Percentiles rank a stretch among this genome's conserved stretches.
Conservation (phyloP, 2,329 filamentous ascomycete species). For the Xylariales sp. region DNA sequence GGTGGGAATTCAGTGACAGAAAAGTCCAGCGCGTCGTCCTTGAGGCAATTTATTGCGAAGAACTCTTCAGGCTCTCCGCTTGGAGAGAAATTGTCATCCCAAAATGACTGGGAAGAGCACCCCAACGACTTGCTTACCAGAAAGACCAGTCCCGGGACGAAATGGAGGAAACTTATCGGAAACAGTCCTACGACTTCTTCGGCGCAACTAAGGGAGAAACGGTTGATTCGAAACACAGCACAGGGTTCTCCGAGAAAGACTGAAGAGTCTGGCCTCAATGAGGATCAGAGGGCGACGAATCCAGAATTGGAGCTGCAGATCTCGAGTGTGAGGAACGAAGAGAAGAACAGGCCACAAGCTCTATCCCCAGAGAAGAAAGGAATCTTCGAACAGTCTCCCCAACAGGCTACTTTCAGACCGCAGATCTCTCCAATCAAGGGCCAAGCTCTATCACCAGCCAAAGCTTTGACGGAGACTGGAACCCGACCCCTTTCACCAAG, state of each 20-base stretch:
- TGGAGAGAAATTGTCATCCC: not conserved
- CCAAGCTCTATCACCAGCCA: too few species aligned
- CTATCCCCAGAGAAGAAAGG: too few species aligned
- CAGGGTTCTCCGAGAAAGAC: conserved; percentile 10
- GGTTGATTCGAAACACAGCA: conserved; percentile 15
- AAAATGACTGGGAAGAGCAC: not conserved
- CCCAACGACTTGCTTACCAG: not conserved
- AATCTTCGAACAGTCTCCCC: too few species aligned
- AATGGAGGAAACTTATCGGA: conserved; percentile 20
- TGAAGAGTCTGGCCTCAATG: conserved; percentile 10
- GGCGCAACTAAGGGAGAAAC: conserved; percentile 19
- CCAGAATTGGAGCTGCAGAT: too few species aligned
- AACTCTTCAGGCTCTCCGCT: conserved; percentile 2
- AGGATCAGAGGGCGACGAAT: conserved; percentile 1
- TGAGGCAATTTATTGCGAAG: conserved; percentile 1
- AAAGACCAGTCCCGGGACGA: conserved; percentile 9
- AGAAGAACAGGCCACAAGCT: too few species aligned
- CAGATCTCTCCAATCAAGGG: too few species aligned
- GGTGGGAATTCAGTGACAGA: not conserved
- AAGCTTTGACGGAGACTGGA: not conserved
- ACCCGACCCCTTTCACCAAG: not conserved
- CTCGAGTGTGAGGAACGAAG: too few species aligned
- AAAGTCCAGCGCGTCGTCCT: conserved; percentile 8
- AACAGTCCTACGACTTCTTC: conserved; percentile 20
- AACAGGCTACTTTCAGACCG: too few species aligned